Evolutionary conservation across 441 rosid genomes (phyloP), one percentile per base, ranked within the genome.

Genomic region (Adansonia madagascariensis): DNA sequence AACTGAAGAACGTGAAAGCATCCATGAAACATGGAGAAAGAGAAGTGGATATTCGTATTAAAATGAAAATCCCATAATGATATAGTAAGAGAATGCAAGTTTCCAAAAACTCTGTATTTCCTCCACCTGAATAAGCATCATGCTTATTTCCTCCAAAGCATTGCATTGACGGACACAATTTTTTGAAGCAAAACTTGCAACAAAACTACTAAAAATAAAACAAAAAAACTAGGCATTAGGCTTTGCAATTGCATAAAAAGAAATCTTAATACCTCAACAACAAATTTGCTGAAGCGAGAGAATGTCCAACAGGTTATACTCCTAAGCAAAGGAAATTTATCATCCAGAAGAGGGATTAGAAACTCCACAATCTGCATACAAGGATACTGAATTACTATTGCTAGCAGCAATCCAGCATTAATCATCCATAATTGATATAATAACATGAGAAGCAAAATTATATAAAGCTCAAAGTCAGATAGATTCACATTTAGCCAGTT

Each of bases 261-360:
- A 61, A 24, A 61, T 61, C 65, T 60, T 49, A 75, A 73, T 85
- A 96, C 98, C 98, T 96, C 91, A 84, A 93, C 85, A 81, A 94
- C 86, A 83, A 87, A 92, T 89, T 96, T 96, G 85, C 99, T 95
- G 88, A 91, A 94, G 79, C 99, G 89, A 76, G 99, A 96, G 82
- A 96, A 89, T 0, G 99, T 94, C 99, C 99, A 96, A 77, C 99
- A 96, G 59, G 98, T 89, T 81, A 96, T 96, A 86, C 98, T 96
- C 80, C 97, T 84, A 70, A 94, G 92, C 69, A 96, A 91, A 71
- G 98, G 97, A 82, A 91, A 94, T 71, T 93, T 94, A 72, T 96
- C 98, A 83, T 96, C 94, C 78, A 96, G 85, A 62, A 96, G 88
- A 80, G 99, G 98, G 75, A 91, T 87, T 46, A 96, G 97, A 86